phyloP scores from a whole-genome alignment of 2,329 filamentous ascomycete species.

The Grosmannia serpens region DNA sequence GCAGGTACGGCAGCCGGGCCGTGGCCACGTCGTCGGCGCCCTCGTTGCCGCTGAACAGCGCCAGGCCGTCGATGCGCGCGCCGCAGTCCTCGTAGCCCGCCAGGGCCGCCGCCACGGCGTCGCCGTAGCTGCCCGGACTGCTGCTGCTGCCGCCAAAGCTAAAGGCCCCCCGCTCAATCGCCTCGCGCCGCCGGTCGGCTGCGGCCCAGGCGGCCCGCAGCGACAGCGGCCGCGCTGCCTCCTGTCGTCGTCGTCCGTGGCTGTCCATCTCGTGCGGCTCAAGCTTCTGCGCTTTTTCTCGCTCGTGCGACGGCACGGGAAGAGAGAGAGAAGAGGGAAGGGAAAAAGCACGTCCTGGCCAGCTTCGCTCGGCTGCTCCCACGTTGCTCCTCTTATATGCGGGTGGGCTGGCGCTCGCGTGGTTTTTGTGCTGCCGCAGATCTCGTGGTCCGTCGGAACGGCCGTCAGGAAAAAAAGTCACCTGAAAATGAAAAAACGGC shows the following conservation, averaged over 20 bases:
- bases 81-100: constrained; percentile 63
- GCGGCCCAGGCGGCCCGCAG: constrained; percentile 37
- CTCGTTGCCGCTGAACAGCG: constrained; percentile 87
- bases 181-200: constrained; percentile 38
- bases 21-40: constrained; percentile 76
- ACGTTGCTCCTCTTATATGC: too few relatives aligned
- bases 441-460: not conserved
- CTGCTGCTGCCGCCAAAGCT: constrained; percentile 36
- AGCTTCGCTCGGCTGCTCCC: too few relatives aligned
- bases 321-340: too few relatives aligned
- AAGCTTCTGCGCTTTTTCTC: not conserved
- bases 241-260: not conserved
- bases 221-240: constrained; percentile 3
- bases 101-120: constrained; percentile 56
- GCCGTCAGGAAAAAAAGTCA: not conserved
- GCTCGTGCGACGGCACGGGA: too few relatives aligned
- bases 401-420: not conserved
- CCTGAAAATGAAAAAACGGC: constrained; percentile 12
- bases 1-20: constrained; percentile 73
- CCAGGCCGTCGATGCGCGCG: constrained; percentile 55
- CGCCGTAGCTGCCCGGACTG: constrained; percentile 47
- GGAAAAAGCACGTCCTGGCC: too few relatives aligned
- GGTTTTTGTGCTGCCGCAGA: not conserved
- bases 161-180: constrained; percentile 36
- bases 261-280: not conserved